Conservation (phyloP, 2,329 filamentous ascomycete species). For the Beauveria sp. region DNA sequence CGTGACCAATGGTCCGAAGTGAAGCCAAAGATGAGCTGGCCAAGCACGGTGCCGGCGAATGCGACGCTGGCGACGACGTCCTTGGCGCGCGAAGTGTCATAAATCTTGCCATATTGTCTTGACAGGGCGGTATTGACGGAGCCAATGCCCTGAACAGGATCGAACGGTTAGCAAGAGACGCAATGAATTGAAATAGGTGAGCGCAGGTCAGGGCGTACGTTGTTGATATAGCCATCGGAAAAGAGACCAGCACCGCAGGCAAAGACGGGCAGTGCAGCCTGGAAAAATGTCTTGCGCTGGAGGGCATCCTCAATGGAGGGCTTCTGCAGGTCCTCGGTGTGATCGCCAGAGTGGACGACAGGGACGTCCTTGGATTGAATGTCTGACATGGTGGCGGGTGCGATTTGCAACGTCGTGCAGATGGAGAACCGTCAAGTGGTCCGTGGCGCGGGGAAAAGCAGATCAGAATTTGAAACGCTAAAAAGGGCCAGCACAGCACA, state of each 20-base stretch:
- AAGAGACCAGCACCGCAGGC: slow-evolving; percentile 87
- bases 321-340: not conserved
- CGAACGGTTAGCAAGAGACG: not conserved
- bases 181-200: not conserved
- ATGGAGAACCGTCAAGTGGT: not conserved
- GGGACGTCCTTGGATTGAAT: slow-evolving; percentile 7
- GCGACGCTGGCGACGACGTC: slow-evolving; percentile 74
- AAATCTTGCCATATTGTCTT: slow-evolving; percentile 61
- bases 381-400: slow-evolving; percentile 1
- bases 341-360: not conserved
- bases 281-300: slow-evolving; percentile 11
- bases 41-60: slow-evolving; percentile 79
- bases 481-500: not conserved
- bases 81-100: slow-evolving; percentile 59
- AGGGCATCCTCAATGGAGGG: not conserved
- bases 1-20: slow-evolving; percentile 79
- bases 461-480: not conserved
- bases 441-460: not conserved
- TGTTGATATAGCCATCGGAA: slow-evolving; percentile 87
- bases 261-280: slow-evolving; percentile 55
- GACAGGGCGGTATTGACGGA: slow-evolving; percentile 73
- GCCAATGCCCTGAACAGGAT: slow-evolving; percentile 63
- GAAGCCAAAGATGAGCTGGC: slow-evolving; percentile 74
- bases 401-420: not conserved
- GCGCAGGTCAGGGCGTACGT: slow-evolving; percentile 39